phyloP scores from a whole-genome alignment of 1,139 yeast genomes.

The Magnusiomyces sp. region DNA sequence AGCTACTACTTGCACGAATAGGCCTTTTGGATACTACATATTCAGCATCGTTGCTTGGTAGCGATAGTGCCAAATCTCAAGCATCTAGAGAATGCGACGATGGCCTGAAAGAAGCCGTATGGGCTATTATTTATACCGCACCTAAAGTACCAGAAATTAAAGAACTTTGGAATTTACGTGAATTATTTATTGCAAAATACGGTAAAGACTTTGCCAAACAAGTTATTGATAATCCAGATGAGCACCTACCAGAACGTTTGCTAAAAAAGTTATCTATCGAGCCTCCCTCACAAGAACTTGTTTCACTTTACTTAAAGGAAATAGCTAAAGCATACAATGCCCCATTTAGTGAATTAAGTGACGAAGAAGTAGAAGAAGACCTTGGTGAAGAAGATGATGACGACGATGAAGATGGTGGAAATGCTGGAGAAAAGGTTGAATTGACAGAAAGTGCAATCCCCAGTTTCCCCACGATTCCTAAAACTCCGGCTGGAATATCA shows the following conservation, averaged over 20 bases:
- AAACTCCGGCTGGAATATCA: constrained; percentile 19
- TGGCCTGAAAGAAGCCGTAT: constrained; percentile 66
- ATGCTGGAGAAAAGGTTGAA: constrained; percentile 18
- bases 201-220: constrained; percentile 56
- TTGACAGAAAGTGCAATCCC: constrained; percentile 16
- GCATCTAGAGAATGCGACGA: constrained; percentile 43
- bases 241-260: constrained; percentile 57
- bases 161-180: constrained; percentile 56
- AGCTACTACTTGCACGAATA: constrained; percentile 68
- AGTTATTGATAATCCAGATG: constrained; percentile 52
- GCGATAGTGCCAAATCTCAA: neutral
- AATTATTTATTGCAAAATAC: constrained; percentile 52
- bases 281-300: constrained; percentile 61
- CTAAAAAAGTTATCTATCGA: constrained; percentile 52
- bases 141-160: constrained; percentile 61
- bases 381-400: constrained; percentile 26
- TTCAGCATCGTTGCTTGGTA: constrained; percentile 1
- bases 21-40: constrained; percentile 39
- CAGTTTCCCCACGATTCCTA: constrained; percentile 16
- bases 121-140: constrained; percentile 61
- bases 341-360: constrained; percentile 53
- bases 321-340: constrained; percentile 76
- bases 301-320: constrained; percentile 63
- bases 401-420: constrained; percentile 28
- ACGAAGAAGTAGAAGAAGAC: constrained; percentile 26